phyloP scores from a whole-genome alignment of 2,329 filamentous ascomycete genomes.

The Trematosphaeria pertusa region DNA sequence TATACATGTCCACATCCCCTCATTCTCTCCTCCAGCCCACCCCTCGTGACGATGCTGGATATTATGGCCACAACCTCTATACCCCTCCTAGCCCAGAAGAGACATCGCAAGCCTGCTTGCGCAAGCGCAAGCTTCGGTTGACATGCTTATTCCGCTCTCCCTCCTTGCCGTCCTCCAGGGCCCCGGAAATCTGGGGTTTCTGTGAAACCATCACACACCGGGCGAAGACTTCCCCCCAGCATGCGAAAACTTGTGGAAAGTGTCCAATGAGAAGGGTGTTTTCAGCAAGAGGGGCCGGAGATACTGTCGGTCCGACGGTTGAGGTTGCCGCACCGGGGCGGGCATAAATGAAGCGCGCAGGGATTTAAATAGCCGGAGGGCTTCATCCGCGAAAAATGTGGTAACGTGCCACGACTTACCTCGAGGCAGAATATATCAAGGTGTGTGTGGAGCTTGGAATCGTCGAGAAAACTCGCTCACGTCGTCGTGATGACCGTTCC shows the following conservation, averaged over 20 bases:
- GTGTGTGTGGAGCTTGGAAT: neutral
- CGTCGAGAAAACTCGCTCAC: too few species aligned
- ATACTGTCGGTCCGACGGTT: constrained; percentile 24
- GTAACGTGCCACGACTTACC: constrained; percentile 22
- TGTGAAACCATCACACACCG: constrained; percentile 16
- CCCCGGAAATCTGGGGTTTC: constrained; percentile 22
- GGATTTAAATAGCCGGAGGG: constrained; percentile 34
- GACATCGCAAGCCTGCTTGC: neutral
- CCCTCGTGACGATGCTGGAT: constrained; percentile 16
- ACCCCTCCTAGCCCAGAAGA: neutral
- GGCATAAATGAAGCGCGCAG: constrained; percentile 32
- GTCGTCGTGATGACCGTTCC: too few species aligned
- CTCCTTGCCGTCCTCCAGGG: constrained; percentile 6
- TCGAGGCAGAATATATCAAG: constrained; percentile 17
- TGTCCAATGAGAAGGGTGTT: constrained; percentile 12
- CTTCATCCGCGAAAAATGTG: constrained; percentile 19
- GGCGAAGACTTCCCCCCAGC: neutral
- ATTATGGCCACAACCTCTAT: constrained; percentile 8
- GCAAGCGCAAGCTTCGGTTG: constrained; percentile 11
- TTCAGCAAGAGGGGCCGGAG: too few species aligned
- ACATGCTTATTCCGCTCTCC: constrained; percentile 13
- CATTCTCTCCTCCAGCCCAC: neutral
- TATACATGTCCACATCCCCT: constrained; percentile 13
- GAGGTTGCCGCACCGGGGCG: constrained; percentile 22
- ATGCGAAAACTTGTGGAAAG: constrained; percentile 5